These are phyloP conservation scores for Kentomonas sorsogonicus DNA, from an alignment of 208 protist species.

Conservation along the genomic window DNA sequence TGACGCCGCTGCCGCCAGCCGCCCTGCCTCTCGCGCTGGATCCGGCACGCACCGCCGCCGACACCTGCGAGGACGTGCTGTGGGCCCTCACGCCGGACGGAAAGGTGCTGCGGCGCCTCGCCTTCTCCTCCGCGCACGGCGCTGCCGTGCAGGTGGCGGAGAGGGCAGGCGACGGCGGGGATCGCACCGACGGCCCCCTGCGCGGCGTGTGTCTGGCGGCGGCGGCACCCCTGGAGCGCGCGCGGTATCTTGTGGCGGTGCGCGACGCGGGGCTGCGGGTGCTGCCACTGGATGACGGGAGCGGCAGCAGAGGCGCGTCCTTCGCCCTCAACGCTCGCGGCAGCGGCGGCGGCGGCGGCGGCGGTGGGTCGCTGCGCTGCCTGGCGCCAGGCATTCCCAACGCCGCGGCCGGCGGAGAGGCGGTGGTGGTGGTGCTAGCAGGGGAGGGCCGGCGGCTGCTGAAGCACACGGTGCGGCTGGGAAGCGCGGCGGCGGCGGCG, in stretches of 20 bases:
- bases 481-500: too few relatives aligned
- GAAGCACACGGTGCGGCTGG: too few relatives aligned
- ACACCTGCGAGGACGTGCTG: too few relatives aligned
- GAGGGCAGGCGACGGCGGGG: neutral
- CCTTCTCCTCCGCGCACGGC: too few relatives aligned
- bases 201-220: neutral
- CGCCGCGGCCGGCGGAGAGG: neutral
- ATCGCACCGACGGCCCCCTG: neutral
- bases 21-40: too few relatives aligned
- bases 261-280: neutral
- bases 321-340: neutral
- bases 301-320: neutral
- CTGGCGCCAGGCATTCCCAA: neutral
- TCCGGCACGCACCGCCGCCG: too few relatives aligned
- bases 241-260: neutral
- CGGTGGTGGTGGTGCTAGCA: conserved; percentile 8
- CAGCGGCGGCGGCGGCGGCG: neutral
- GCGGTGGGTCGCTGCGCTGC: too few relatives aligned
- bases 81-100: too few relatives aligned
- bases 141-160: neutral
- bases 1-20: neutral
- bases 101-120: too few relatives aligned
- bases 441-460: too few relatives aligned
- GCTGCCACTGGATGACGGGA: neutral
- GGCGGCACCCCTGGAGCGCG: neutral